A percentile compares a stretch with the other conserved stretches of the same genome.
phyloP scores from a whole-genome alignment of 306 rosid species.

The Arachis stenosperma region DNA sequence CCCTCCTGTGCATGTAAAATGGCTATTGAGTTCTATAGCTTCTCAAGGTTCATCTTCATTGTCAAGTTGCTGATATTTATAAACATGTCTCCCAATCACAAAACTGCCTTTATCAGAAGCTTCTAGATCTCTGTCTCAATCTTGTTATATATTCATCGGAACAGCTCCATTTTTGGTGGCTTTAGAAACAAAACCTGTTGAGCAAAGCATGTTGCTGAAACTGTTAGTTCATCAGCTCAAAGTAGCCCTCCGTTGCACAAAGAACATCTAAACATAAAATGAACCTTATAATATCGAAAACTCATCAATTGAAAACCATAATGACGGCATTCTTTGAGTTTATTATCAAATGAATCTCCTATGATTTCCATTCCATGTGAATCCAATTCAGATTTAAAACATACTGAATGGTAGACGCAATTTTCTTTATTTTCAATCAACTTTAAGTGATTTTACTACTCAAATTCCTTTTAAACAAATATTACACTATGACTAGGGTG shows the following conservation, averaged over 20 bases:
- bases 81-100: neutral
- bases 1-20: constrained; percentile 56
- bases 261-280: neutral
- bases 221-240: neutral
- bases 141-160: neutral
- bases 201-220: constrained; percentile 17
- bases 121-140: constrained; percentile 12
- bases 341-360: no score
- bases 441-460: no score
- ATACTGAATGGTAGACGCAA: no score
- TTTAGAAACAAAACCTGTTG: constrained; percentile 16
- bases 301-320: no score
- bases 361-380: no score
- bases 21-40: constrained; percentile 13
- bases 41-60: neutral
- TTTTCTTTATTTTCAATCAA: no score
- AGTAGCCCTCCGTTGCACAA: neutral
- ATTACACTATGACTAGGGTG: no score
- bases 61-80: neutral
- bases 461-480: no score
- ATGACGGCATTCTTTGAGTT: no score
- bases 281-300: no score
- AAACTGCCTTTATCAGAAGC: neutral
- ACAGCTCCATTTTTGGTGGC: neutral
- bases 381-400: no score